phyloP scores from a whole-genome alignment of 441 rosid species.

The Aquilaria agallochum region DNA sequence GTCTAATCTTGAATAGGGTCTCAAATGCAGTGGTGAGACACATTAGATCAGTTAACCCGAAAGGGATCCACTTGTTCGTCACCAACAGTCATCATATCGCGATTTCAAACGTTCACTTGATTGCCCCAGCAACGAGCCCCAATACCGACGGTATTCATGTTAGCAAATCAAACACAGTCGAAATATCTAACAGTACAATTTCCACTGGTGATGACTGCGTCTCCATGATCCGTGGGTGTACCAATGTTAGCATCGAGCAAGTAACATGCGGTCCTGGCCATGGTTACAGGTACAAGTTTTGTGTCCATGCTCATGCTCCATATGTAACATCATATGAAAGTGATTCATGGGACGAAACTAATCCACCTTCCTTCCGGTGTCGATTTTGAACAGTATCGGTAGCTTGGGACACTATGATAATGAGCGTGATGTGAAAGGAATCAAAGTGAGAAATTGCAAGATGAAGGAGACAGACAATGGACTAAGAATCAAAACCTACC shows the following conservation, averaged over 20 bases:
- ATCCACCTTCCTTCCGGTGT: too few relatives aligned
- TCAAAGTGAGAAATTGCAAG: conserved; percentile 43
- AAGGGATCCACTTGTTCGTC: conserved; percentile 26
- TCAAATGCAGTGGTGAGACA: conserved; percentile 8
- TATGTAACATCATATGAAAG: not conserved
- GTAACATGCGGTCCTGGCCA: conserved; percentile 79
- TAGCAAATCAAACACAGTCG: conserved; percentile 17
- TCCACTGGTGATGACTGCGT: conserved; percentile 59
- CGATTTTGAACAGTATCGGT: conserved; percentile 33
- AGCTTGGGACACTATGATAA: conserved; percentile 58
- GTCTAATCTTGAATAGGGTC: conserved; percentile 19
- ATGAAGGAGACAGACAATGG: conserved; percentile 51
- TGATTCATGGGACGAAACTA: too few relatives aligned
- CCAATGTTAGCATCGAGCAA: conserved; percentile 23
- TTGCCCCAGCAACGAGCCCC: conserved; percentile 7
- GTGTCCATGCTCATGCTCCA: too few relatives aligned
- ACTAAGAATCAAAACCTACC: conserved; percentile 65
- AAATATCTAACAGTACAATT: conserved; percentile 17
- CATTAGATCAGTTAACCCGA: conserved; percentile 24
- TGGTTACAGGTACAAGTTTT: conserved; percentile 43
- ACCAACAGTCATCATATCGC: conserved; percentile 6
- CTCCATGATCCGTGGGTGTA: conserved; percentile 40
- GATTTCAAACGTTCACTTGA: not conserved
- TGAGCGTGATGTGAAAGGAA: conserved; percentile 45
- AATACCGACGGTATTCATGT: conserved; percentile 18